Evolutionary conservation across 805 yeast species (phyloP), one percentile per base, ranked within the genome.

Genomic region (Spathaspora boniae): DNA sequence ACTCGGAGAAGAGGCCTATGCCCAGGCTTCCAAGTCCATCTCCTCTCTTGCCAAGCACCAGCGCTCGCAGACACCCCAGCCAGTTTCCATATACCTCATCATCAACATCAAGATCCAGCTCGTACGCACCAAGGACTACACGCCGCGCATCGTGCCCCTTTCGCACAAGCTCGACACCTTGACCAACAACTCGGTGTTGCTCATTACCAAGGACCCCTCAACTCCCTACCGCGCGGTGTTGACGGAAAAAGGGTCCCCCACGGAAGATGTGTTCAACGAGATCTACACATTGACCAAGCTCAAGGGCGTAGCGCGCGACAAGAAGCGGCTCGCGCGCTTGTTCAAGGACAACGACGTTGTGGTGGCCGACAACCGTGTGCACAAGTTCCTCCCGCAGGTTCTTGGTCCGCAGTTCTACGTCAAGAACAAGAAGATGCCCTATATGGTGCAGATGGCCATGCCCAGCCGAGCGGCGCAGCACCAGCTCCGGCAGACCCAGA

Each of bases 131-230:
- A 66, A 65, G 33, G 72, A 65, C 42, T 60, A 63, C 43, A 65
- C 62, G 4, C 72, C 72, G 3, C 47, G 72, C 36, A 60, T 68
- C 26, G 59, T 68, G 12, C 84, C 86, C 3, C 44, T 83, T 9
- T 67, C 75, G 0, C 62, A 72, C 44, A 70, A 74, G 43, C 54
- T 82, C 37, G 72, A 70, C 34, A 68, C 65, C 37, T 53, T 76
- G 2, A 69, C 70, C 15, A 71, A 72, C 15, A 62, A 72, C 33
- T 62, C 76, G 16, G 70, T 83, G 4, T 52, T 84, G 4, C 62
- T 86, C 14, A 69, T 86, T 9, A 82, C 91, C 6, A 84, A 82
- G 44, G 93, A 86, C 50, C 89, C 91, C 1, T 74, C 81, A 4
- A 63, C 73, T 4, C 65, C 68, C 5, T 84, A 77, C 47, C 64